Percentiles rank a stretch among this genome's conserved stretches.
phyloP scores from a whole-genome alignment of 2,329 filamentous ascomycete species.

The Knufia petricola region DNA sequence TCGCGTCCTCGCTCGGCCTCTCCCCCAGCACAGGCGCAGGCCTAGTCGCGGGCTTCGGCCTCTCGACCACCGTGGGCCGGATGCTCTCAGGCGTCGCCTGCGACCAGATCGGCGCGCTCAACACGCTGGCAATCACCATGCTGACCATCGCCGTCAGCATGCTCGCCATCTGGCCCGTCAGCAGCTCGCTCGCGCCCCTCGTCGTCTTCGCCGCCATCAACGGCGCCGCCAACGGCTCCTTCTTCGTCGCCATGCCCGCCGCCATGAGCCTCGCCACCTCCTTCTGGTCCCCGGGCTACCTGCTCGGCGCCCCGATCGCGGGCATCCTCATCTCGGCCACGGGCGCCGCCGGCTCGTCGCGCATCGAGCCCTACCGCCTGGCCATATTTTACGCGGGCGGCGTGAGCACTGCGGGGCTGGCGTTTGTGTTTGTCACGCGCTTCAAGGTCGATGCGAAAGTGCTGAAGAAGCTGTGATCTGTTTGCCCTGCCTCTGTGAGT shows the following conservation, averaged over 20 bases:
- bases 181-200: slow-evolving; percentile 44
- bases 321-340: slow-evolving; percentile 50
- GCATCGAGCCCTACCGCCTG: slow-evolving; percentile 45
- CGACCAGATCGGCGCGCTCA: slow-evolving; percentile 47
- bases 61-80: slow-evolving; percentile 50
- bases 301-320: slow-evolving; percentile 52
- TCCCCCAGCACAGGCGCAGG: slow-evolving; percentile 45
- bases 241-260: slow-evolving; percentile 56
- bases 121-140: slow-evolving; percentile 42
- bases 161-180: slow-evolving; percentile 53
- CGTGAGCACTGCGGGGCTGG: slow-evolving; percentile 39
- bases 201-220: slow-evolving; percentile 51
- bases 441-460: slow-evolving; percentile 29
- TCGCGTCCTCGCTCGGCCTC: slow-evolving; percentile 46
- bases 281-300: slow-evolving; percentile 52
- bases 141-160: slow-evolving; percentile 48
- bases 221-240: slow-evolving; percentile 51
- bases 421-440: slow-evolving; percentile 36
- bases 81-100: slow-evolving; percentile 46
- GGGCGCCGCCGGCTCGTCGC: slow-evolving; percentile 37
- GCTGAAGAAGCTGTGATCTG: slow-evolving; percentile 17
- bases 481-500: too few species aligned
- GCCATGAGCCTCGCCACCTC: slow-evolving; percentile 55
- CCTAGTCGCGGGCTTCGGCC: slow-evolving; percentile 53
- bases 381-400: slow-evolving; percentile 55